Percentiles rank a stretch among this genome's conserved stretches.
These are phyloP conservation scores for Clavaria fumosa DNA, from an alignment of 768 basidiomycete species.

Conservation along the genomic window DNA sequence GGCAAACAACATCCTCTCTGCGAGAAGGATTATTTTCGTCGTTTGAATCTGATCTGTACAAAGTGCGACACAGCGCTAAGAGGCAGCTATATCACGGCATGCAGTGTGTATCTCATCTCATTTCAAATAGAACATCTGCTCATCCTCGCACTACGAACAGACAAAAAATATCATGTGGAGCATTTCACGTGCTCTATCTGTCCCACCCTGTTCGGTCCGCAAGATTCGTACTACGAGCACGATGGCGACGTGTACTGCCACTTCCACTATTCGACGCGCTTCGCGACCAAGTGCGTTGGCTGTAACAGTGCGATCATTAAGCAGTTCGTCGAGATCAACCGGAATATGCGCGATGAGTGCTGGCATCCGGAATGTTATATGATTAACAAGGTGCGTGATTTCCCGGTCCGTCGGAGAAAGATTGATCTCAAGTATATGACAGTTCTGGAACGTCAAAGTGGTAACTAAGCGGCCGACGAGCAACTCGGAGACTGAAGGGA, in stretches of 20 bases:
- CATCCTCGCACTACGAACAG: too few species aligned
- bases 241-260: slow-evolving; percentile 97
- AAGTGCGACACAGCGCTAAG: slow-evolving; percentile 90
- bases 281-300: slow-evolving; percentile 96
- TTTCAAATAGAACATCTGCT: too few species aligned
- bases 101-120: slow-evolving; percentile 41
- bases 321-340: slow-evolving; percentile 98
- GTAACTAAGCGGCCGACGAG: slow-evolving; percentile 59
- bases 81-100: slow-evolving; percentile 98
- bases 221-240: slow-evolving; percentile 99
- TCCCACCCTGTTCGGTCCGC: slow-evolving; percentile 89
- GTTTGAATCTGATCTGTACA: slow-evolving; percentile 90
- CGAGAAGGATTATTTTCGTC: slow-evolving; percentile 94
- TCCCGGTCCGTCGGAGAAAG: not conserved
- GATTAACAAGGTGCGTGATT: slow-evolving; percentile 81
- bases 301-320: slow-evolving; percentile 96
- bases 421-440: slow-evolving; percentile 5
- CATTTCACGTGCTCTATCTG: slow-evolving; percentile 98
- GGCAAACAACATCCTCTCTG: slow-evolving; percentile 89
- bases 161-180: slow-evolving; percentile 98
- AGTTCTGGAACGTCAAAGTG: slow-evolving; percentile 99
- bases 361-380: slow-evolving; percentile 99
- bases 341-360: slow-evolving; percentile 95
- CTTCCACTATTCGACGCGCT: slow-evolving; percentile 97
- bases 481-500: slow-evolving; percentile 36